Conservation (phyloP, 352 stramenopile genomes). For the Blastocystis sp. region DNA sequence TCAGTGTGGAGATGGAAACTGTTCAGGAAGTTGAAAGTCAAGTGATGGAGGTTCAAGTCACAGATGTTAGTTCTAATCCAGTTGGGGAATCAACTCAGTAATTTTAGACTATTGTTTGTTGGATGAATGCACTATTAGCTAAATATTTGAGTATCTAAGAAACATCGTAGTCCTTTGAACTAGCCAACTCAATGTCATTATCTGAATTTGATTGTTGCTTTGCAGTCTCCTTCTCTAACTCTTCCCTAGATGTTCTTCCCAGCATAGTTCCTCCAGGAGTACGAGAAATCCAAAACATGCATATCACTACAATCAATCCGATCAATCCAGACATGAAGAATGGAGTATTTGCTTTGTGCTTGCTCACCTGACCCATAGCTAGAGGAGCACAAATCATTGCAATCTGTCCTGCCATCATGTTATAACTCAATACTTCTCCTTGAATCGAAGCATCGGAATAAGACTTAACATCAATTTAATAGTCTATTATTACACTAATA, state of each 20-base stretch:
- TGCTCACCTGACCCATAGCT: background rate
- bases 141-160: too few relatives aligned
- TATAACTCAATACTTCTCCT: slow-evolving; percentile 27
- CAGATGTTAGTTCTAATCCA: too few relatives aligned
- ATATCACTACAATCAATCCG: slow-evolving; percentile 14
- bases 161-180: too few relatives aligned
- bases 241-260: background rate
- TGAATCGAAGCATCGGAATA: background rate
- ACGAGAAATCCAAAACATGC: background rate
- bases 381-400: slow-evolving; percentile 22
- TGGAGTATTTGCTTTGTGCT: background rate
- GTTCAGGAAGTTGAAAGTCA: too few relatives aligned
- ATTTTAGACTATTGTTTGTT: too few relatives aligned
- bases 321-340: background rate
- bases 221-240: background rate
- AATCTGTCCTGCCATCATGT: slow-evolving; percentile 38
- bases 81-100: too few relatives aligned
- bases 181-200: too few relatives aligned
- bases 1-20: too few relatives aligned
- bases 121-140: too few relatives aligned
- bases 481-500: background rate
- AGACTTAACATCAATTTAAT: background rate
- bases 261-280: background rate
- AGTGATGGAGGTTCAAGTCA: too few relatives aligned
- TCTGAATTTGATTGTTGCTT: too few relatives aligned